A percentile compares a stretch with the other conserved stretches of the same genome.
Evolutionary conservation across 2,329 filamentous ascomycete genomes (phyloP).

Genomic region (Dothiorella sarmentorum): DNA sequence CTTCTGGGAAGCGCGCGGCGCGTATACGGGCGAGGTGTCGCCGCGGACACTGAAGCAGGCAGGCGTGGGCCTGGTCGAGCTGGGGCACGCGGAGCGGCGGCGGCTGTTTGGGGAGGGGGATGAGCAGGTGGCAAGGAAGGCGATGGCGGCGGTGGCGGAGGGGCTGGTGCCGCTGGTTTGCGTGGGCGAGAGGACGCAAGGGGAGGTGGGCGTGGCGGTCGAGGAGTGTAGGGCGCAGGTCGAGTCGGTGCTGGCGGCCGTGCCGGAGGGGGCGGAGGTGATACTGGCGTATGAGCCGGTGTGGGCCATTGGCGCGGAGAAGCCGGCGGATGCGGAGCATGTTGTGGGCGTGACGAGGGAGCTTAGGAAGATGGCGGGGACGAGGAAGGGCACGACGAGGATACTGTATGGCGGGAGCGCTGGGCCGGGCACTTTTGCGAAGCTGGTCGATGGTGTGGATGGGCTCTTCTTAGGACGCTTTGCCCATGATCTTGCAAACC

Average conservation of each 20-base stretch:
- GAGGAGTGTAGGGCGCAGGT: constrained; percentile 66
- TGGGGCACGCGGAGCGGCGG: constrained; percentile 78
- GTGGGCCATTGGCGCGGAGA: constrained; percentile 76
- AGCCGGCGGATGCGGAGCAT: constrained; percentile 69
- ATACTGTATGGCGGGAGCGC: constrained; percentile 82
- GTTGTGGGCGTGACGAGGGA: constrained; percentile 67
- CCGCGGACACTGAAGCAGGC: constrained; percentile 63
- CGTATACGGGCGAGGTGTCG: constrained; percentile 76
- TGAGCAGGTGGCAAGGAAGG: constrained; percentile 63
- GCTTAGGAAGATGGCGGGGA: constrained; percentile 55
- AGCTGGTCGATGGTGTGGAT: constrained; percentile 67
- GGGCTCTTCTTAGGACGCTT: constrained; percentile 80
- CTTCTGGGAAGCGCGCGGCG: constrained; percentile 65
- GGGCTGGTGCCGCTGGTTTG: constrained; percentile 76
- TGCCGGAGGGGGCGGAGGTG: constrained; percentile 63
- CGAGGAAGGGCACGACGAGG: constrained; percentile 57
- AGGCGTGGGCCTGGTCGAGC: constrained; percentile 69
- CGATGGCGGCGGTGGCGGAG: constrained; percentile 63
- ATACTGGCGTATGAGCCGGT: constrained; percentile 84
- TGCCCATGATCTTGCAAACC: constrained; percentile 70
- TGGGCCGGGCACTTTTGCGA: constrained; percentile 70
- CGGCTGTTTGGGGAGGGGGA: constrained; percentile 74
- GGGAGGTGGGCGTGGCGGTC: constrained; percentile 55
- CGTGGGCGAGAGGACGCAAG: constrained; percentile 65
- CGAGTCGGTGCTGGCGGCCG: constrained; percentile 56